Conservation (phyloP, 2,329 filamentous ascomycete species). For the Cadophora gregata region DNA sequence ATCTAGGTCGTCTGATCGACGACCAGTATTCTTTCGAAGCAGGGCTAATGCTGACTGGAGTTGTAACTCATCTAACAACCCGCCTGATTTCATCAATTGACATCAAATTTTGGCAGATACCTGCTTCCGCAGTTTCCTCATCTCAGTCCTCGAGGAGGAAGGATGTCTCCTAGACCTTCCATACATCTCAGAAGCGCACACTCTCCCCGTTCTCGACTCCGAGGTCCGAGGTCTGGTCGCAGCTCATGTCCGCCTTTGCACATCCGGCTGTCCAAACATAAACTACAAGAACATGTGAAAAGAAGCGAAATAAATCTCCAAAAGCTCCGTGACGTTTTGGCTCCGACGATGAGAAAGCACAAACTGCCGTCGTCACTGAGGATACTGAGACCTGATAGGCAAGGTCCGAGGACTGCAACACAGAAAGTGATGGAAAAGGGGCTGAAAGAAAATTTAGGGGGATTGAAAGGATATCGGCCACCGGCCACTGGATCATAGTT, state of each 20-base stretch:
- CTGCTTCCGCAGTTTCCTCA: too few species aligned
- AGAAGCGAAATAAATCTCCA: neutral
- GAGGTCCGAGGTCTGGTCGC: neutral
- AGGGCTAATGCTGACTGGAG: neutral
- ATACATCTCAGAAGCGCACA: neutral
- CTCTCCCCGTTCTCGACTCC: neutral
- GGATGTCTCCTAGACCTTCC: neutral
- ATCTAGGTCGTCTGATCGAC: neutral
- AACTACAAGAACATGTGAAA: neutral
- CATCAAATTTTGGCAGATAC: neutral
- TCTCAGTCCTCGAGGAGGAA: neutral
- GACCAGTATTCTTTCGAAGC: neutral
- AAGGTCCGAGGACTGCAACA: neutral
- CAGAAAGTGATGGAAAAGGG: neutral
- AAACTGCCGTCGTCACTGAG: neutral
- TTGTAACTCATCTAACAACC: neutral
- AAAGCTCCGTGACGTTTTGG: neutral
- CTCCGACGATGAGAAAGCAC: neutral
- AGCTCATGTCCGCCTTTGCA: neutral
- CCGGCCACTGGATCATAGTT: neutral
- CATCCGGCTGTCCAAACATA: neutral
- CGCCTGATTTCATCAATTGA: neutral
- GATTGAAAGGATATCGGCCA: neutral
- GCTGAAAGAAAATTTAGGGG: neutral
- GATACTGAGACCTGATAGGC: neutral